Evolutionary conservation across 768 basidiomycete genomes (phyloP).

Genomic region (Macrolepiota albuminosa): DNA sequence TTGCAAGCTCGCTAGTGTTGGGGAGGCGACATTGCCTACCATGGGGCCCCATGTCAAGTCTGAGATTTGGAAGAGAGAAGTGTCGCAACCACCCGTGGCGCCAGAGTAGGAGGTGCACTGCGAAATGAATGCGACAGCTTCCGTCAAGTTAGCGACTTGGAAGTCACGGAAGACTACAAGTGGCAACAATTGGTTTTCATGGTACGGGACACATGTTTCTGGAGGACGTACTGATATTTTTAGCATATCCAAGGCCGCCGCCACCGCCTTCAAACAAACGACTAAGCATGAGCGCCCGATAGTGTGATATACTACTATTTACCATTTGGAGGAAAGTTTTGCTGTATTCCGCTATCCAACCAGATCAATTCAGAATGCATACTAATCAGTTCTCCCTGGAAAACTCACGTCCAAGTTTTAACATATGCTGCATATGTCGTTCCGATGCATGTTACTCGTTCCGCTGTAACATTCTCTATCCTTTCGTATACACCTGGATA

Average conservation of each 20-base stretch:
- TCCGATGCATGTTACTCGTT: constrained; percentile 20
- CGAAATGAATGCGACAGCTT: constrained; percentile 17
- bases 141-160: constrained; percentile 18
- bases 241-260: constrained; percentile 26
- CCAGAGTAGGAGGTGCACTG: constrained; percentile 29
- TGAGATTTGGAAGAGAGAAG: constrained; percentile 28
- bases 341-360: constrained; percentile 18
- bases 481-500: constrained; percentile 25
- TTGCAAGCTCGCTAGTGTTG: constrained; percentile 21
- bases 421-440: constrained; percentile 25
- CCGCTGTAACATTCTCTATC: constrained; percentile 27
- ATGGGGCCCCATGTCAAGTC: constrained; percentile 27
- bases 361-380: background rate
- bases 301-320: background rate
- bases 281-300: background rate
- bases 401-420: constrained; percentile 30
- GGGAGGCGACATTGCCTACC: constrained; percentile 19
- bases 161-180: constrained; percentile 22
- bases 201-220: background rate
- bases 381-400: background rate
- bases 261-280: constrained; percentile 20
- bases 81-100: constrained; percentile 28
- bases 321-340: constrained; percentile 30
- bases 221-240: constrained; percentile 19
- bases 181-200: background rate